These are phyloP conservation scores for Talaromyces sp. DNA, from an alignment of 2,329 filamentous ascomycete species.

Conservation along the genomic window DNA sequence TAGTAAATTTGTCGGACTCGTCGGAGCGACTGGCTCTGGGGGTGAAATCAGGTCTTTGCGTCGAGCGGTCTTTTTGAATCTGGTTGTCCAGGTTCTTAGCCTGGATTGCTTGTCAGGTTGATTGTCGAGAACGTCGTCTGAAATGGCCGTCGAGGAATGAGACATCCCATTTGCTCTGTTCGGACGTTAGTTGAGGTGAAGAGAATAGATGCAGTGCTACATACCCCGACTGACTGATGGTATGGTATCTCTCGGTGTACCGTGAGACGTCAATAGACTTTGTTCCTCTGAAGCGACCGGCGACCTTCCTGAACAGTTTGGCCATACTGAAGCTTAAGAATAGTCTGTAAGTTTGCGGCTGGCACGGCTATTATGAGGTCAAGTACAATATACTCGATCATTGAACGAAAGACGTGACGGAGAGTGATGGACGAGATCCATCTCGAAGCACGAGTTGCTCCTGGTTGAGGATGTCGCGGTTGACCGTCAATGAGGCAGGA, in stretches of 20 bases:
- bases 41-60: not conserved
- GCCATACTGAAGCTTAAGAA: slow-evolving; percentile 6
- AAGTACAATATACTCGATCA: not conserved
- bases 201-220: not conserved
- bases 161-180: not conserved
- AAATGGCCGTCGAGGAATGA: not conserved
- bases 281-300: not conserved
- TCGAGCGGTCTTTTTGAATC: slow-evolving; percentile 2
- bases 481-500: not conserved
- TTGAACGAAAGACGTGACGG: not conserved
- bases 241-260: not conserved
- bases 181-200: not conserved
- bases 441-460: not conserved
- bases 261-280: slow-evolving; percentile 1
- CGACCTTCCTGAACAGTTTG: slow-evolving; percentile 7
- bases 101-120: not conserved
- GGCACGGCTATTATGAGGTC: not conserved
- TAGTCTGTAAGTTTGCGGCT: not conserved
- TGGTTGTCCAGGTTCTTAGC: slow-evolving; percentile 2
- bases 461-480: not conserved
- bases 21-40: not conserved
- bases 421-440: not conserved
- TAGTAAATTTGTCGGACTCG: not conserved
- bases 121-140: not conserved
- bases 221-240: not conserved